Evolutionary conservation across 2,329 filamentous ascomycete species (phyloP), one percentile per base, ranked within the genome.

Genomic region (Purpureocillium takamizusanense): DNA sequence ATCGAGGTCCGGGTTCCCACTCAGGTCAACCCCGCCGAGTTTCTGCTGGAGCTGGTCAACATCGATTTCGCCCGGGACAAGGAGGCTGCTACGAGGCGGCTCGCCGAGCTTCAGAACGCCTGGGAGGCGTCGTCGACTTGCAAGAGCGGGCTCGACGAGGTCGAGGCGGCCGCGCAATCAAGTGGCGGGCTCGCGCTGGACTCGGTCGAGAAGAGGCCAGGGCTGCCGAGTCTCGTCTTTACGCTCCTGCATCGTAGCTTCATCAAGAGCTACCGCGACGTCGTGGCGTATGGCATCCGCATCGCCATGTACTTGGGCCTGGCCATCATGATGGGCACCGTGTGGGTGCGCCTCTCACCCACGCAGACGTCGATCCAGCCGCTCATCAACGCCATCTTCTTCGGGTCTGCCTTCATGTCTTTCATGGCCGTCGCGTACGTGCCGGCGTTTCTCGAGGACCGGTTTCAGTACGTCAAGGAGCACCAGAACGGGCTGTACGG

Each of bases 381-480:
- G 0, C 84, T 86, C 51, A 86, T 80, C 58, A 94, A 94, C 55
- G 83, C 85, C 35, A 83, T 94, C 37, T 83, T 83, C 67, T 85
- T 83, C 50, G 78, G 81, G 13, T 76, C 72, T 0, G 82, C 81
- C 2, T 86, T 86, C 60, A 84, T 86, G 77, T 82, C 77, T 31
- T 86, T 86, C 62, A 86, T 86, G 81, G 81, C 81, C 0, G 80
- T 94, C 1, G 87, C 87, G 1, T 94, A 94, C 56, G 83, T 92
- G 3, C 87, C 87, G 0, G 76, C 84, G 0, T 92, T 82, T 57
- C 74, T 94, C 31, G 87, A 94, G 54, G 86, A 94, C 56, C 74
- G 42, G 17, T 36, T 43, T 5, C 43, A 45, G 42, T 48, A 46
- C 42, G 42, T 43, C 40, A 49, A 90, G 58, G 87, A 94, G 52